These are phyloP conservation scores for Tylopilus balloui DNA, from an alignment of 768 basidiomycete species.

Conservation along the genomic window DNA sequence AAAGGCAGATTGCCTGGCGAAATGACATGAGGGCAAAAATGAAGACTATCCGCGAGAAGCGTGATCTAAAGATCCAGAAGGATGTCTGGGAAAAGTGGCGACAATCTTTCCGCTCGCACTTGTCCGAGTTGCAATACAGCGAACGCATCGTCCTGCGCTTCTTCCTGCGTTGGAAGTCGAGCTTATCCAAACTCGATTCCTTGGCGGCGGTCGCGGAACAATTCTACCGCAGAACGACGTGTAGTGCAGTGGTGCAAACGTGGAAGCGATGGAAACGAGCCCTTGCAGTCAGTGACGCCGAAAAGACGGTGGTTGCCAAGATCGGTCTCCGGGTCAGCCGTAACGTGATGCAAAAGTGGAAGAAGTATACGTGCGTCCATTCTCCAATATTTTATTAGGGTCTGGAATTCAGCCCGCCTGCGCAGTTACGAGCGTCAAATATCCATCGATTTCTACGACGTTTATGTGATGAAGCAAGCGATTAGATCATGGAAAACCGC, in stretches of 20 bases:
- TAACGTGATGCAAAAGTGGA: conserved; percentile 53
- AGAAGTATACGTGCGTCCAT: conserved; percentile 46
- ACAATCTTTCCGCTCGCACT: conserved; percentile 46
- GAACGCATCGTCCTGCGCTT: conserved; percentile 40
- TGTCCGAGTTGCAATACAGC: conserved; percentile 50
- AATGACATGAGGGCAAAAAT: conserved; percentile 69
- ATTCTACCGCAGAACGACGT: conserved; percentile 37
- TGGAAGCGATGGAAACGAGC: conserved; percentile 60
- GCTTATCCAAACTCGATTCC: conserved; percentile 37
- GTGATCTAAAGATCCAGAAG: conserved; percentile 48
- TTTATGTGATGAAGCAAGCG: conserved; percentile 40
- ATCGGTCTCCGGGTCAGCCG: conserved; percentile 47
- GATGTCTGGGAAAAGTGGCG: conserved; percentile 68
- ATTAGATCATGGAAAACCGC: conserved; percentile 55
- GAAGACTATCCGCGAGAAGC: conserved; percentile 53
- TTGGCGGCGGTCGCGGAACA: conserved; percentile 50
- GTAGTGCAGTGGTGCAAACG: conserved; percentile 34
- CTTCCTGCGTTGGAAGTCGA: conserved; percentile 52
- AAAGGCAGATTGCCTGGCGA: conserved; percentile 57
- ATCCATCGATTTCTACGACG: conserved; percentile 43
- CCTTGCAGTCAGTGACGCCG: conserved; percentile 41
- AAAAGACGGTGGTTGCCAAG: conserved; percentile 41
- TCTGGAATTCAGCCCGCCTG: conserved; percentile 4
- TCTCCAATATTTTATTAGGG: neutral
- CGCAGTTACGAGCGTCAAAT: conserved; percentile 41